These are phyloP conservation scores for Wickerhamomyces chambardii DNA, from an alignment of 805 yeast species.

Conservation along the genomic window DNA sequence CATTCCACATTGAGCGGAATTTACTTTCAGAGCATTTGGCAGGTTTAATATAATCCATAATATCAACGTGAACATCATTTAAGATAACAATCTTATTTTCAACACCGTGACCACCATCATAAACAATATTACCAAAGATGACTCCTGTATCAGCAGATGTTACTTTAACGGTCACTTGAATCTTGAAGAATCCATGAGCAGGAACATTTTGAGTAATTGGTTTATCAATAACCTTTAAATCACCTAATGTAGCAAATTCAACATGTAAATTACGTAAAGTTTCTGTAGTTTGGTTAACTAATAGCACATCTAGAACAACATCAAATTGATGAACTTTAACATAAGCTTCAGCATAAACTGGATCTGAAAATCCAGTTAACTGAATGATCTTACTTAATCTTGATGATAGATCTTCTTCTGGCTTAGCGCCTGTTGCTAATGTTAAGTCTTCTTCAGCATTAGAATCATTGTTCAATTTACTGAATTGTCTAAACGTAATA, in stretches of 20 bases:
- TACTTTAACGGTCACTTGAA: conserved; percentile 85
- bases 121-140: conserved; percentile 92
- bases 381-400: conserved; percentile 84
- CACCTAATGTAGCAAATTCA: conserved; percentile 95
- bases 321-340: conserved; percentile 96
- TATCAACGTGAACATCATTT: conserved; percentile 91
- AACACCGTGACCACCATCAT: conserved; percentile 91
- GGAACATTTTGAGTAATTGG: conserved; percentile 88
- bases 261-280: conserved; percentile 88
- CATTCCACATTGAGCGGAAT: conserved; percentile 98
- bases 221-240: conserved; percentile 86
- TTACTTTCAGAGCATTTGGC: conserved; percentile 82
- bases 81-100: conserved; percentile 85
- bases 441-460: conserved; percentile 50
- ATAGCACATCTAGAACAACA: conserved; percentile 84
- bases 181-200: conserved; percentile 94
- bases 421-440: conserved; percentile 41
- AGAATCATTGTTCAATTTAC: conserved; percentile 35
- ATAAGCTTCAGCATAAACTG: conserved; percentile 96
- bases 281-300: conserved; percentile 89
- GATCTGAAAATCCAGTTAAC: conserved; percentile 96
- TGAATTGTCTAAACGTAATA: conserved; percentile 71
- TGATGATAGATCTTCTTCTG: conserved; percentile 57
- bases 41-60: conserved; percentile 96
- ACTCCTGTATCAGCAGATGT: conserved; percentile 98